Percentiles rank a stretch among this genome's conserved stretches.
Evolutionary conservation across 805 yeast genomes (phyloP).

Genomic region (Ogataea trehaloabstinens): DNA sequence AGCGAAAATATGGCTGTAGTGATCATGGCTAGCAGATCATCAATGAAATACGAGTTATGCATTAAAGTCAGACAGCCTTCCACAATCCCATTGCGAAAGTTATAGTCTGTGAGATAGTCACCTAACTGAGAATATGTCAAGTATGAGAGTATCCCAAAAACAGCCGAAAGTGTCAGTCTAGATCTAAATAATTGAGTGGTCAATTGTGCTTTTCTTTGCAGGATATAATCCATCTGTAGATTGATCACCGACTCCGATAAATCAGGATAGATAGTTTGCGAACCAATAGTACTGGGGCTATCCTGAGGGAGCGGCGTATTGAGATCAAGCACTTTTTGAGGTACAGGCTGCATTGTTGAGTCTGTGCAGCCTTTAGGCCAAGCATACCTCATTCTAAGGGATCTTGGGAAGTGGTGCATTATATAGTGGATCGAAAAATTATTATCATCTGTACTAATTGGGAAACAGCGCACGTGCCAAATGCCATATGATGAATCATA

Average conservation of each 20-base stretch:
- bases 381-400: not conserved
- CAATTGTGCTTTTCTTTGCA: slow-evolving; percentile 45
- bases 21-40: slow-evolving; percentile 32
- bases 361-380: too few species aligned
- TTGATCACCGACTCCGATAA: slow-evolving; percentile 58
- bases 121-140: slow-evolving; percentile 18
- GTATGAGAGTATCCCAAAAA: slow-evolving; percentile 22
- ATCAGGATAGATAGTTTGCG: slow-evolving; percentile 52
- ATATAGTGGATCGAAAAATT: too few species aligned
- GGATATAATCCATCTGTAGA: slow-evolving; percentile 60
- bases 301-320: slow-evolving; percentile 52
- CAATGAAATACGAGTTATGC: slow-evolving; percentile 21
- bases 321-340: slow-evolving; percentile 52
- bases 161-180: slow-evolving; percentile 36
- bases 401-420: not conserved
- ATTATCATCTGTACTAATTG: too few species aligned
- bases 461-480: too few species aligned
- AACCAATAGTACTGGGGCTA: slow-evolving; percentile 51
- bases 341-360: slow-evolving; percentile 1
- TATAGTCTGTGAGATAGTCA: slow-evolving; percentile 23
- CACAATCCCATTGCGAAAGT: slow-evolving; percentile 14
- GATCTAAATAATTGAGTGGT: slow-evolving; percentile 47
- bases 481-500: too few species aligned
- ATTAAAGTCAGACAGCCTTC: slow-evolving; percentile 16
- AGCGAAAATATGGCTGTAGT: slow-evolving; percentile 39